A percentile compares a stretch with the other conserved stretches of the same genome.
phyloP scores from a whole-genome alignment of 208 protist species.

The Crithidia sp. region DNA sequence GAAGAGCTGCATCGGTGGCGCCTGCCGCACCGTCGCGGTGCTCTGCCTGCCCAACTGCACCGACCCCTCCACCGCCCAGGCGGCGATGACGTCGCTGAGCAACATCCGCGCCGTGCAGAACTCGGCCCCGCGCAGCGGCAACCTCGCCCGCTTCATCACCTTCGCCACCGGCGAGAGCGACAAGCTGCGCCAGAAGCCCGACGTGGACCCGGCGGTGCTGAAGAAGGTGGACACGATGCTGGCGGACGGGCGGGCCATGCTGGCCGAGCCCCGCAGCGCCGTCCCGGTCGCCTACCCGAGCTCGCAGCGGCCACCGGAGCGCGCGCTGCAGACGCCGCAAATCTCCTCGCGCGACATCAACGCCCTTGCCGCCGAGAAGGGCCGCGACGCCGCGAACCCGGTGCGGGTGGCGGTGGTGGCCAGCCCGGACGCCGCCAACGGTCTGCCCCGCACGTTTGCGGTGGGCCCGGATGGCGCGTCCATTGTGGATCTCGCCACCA shows the following conservation, averaged over 20 bases:
- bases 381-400: constrained; percentile 34
- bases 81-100: constrained; percentile 30
- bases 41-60: constrained; percentile 39
- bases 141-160: constrained; percentile 56
- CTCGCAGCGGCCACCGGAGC: constrained; percentile 24
- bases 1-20: constrained; percentile 57
- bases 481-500: constrained; percentile 31
- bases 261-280: constrained; percentile 43
- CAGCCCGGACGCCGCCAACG: constrained; percentile 27
- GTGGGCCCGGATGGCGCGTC: constrained; percentile 37
- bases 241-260: constrained; percentile 47
- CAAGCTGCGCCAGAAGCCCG: constrained; percentile 43
- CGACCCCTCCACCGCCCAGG: constrained; percentile 14
- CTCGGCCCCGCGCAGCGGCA: constrained; percentile 60
- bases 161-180: constrained; percentile 51
- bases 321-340: constrained; percentile 12
- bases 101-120: constrained; percentile 43
- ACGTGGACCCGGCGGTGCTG: constrained; percentile 37
- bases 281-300: constrained; percentile 53
- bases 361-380: constrained; percentile 30
- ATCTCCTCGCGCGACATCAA: constrained; percentile 34
- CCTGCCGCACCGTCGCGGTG: constrained; percentile 47
- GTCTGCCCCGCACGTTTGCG: constrained; percentile 32
- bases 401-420: constrained; percentile 39
- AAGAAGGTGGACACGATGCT: constrained; percentile 58